A percentile compares a stretch with the other conserved stretches of the same genome.
These are phyloP conservation scores for Suhomyces prunicola DNA, from an alignment of 805 yeast genomes.

Conservation along the genomic window DNA sequence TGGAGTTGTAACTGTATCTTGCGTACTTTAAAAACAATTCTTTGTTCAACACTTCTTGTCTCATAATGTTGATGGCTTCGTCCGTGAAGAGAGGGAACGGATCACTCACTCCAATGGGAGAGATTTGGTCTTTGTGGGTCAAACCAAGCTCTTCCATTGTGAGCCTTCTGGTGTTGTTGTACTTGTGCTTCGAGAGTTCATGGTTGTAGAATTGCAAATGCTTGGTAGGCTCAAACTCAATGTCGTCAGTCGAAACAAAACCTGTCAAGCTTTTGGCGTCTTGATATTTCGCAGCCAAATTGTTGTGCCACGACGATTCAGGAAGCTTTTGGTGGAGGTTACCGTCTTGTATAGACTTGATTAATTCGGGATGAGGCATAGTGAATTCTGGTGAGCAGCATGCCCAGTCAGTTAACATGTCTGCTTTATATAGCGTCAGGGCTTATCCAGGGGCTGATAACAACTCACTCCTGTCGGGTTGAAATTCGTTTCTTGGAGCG, in stretches of 20 bases:
- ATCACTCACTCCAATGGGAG: slow-evolving; percentile 54
- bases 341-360: slow-evolving; percentile 22
- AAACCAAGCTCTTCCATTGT: slow-evolving; percentile 51
- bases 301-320: slow-evolving; percentile 28
- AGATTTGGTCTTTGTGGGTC: slow-evolving; percentile 44
- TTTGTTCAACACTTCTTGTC: slow-evolving; percentile 49
- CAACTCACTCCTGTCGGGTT: neutral
- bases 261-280: slow-evolving; percentile 11
- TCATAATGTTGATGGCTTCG: slow-evolving; percentile 58
- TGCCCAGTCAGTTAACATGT: no score
- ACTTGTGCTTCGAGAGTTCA: slow-evolving; percentile 15
- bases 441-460: neutral
- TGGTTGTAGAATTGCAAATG: slow-evolving; percentile 31
- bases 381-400: neutral
- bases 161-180: slow-evolving; percentile 26
- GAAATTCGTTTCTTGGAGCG: neutral
- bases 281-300: slow-evolving; percentile 29
- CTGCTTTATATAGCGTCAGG: neutral
- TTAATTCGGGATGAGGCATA: slow-evolving; percentile 9
- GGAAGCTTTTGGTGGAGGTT: slow-evolving; percentile 34
- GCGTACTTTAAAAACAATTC: slow-evolving; percentile 46
- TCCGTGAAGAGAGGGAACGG: slow-evolving; percentile 62
- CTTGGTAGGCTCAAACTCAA: slow-evolving; percentile 29
- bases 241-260: slow-evolving; percentile 2
- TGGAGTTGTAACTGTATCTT: slow-evolving; percentile 40